Evolutionary conservation across 2,329 filamentous ascomycete species (phyloP).

Genomic region (Monosporascus sp.): DNA sequence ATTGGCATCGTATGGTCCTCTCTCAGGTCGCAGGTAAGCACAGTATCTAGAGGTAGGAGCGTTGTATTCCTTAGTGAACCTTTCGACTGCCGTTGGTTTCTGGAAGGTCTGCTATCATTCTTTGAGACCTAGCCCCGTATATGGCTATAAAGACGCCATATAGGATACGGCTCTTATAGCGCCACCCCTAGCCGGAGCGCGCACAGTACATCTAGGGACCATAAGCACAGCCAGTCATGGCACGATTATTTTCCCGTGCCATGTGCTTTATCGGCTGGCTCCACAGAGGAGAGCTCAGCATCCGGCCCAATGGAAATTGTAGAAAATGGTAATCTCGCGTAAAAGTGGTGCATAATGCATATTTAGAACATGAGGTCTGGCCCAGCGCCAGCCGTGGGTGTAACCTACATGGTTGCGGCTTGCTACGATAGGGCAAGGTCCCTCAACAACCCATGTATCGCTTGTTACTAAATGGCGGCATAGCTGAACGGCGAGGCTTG

Average conservation of each 20-base stretch:
- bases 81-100: neutral
- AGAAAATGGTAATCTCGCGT: neutral
- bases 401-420: neutral
- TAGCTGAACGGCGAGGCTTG: neutral
- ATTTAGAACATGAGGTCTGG: neutral
- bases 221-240: neutral
- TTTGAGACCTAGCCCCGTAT: neutral
- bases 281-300: neutral
- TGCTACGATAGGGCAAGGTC: neutral
- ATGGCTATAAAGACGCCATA: neutral
- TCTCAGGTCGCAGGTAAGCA: too few species aligned
- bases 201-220: neutral
- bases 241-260: neutral
- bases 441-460: neutral
- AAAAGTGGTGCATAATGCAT: neutral
- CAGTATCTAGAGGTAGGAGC: too few species aligned
- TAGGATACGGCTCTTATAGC: neutral
- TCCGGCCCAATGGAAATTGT: neutral
- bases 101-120: neutral
- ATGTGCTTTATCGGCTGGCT: neutral
- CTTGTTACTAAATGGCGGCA: neutral
- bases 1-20: too few species aligned
- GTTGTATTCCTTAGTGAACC: too few species aligned
- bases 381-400: neutral
- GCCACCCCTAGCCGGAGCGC: neutral